These are phyloP conservation scores for Heritiera fomes DNA, from an alignment of 345 rosid species.

Conservation along the genomic window DNA sequence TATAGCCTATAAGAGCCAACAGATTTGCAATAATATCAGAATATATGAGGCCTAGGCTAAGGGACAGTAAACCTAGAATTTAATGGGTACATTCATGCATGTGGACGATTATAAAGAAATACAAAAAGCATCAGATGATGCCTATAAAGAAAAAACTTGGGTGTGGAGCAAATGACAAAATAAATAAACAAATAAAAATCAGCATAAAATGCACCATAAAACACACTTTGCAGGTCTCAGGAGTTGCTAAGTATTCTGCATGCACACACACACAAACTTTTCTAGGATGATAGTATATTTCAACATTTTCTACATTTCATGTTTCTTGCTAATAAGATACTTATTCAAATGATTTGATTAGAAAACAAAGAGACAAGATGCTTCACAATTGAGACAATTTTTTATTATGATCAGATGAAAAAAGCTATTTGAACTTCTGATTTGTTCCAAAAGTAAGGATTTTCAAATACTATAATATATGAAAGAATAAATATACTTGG, in stretches of 20 bases:
- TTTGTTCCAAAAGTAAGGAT: neutral
- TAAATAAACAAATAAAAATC: neutral
- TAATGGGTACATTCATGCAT: neutral
- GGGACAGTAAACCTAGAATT: neutral
- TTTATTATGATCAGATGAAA: neutral
- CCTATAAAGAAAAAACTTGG: neutral
- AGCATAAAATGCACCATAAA: neutral
- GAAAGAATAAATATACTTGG: neutral
- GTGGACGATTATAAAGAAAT: neutral
- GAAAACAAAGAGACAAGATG: neutral
- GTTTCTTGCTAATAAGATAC: neutral
- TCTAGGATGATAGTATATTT: constrained; percentile 2
- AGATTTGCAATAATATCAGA: neutral
- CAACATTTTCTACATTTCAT: neutral
- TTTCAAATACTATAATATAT: neutral
- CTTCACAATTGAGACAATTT: neutral
- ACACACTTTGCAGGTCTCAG: neutral
- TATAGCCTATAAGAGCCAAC: no score
- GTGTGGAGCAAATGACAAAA: neutral
- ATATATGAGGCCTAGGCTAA: neutral
- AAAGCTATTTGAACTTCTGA: neutral
- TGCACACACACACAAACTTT: neutral
- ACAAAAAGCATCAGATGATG: neutral
- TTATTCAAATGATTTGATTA: neutral
- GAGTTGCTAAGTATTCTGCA: neutral